These are phyloP conservation scores for Cyberlindnera maclurae DNA, from an alignment of 805 yeast genomes.

Conservation along the genomic window DNA sequence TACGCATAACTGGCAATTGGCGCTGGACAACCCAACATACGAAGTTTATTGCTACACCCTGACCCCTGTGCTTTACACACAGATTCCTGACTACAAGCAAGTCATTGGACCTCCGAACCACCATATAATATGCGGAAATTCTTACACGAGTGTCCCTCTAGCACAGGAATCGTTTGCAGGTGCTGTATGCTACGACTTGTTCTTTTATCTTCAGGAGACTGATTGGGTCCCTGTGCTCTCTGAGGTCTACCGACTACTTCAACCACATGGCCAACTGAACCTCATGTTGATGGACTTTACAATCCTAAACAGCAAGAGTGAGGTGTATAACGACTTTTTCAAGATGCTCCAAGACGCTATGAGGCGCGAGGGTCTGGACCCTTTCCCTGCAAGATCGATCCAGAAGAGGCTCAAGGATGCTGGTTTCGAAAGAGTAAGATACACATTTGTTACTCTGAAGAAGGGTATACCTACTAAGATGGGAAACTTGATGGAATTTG, in stretches of 20 bases:
- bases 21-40: slow-evolving; percentile 18
- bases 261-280: slow-evolving; percentile 14
- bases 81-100: slow-evolving; percentile 8
- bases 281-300: slow-evolving; percentile 18
- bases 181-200: slow-evolving; percentile 16
- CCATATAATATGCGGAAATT: slow-evolving; percentile 17
- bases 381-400: slow-evolving; percentile 19
- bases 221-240: slow-evolving; percentile 19
- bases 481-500: slow-evolving; percentile 20
- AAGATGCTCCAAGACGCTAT: slow-evolving; percentile 8
- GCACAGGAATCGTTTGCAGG: slow-evolving; percentile 14
- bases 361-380: slow-evolving; percentile 17
- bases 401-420: slow-evolving; percentile 15
- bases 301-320: slow-evolving; percentile 15
- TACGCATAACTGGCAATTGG: slow-evolving; percentile 23
- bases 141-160: slow-evolving; percentile 16
- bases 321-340: slow-evolving; percentile 10
- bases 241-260: slow-evolving; percentile 15
- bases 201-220: slow-evolving; percentile 9
- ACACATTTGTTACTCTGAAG: slow-evolving; percentile 16
- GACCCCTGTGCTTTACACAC: slow-evolving; percentile 11
- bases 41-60: slow-evolving; percentile 16
- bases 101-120: slow-evolving; percentile 19
- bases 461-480: slow-evolving; percentile 17
- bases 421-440: slow-evolving; percentile 16